Base-by-base conservation (phyloP, 345 rosid species). In the Eucalyptus sp. region DNA sequence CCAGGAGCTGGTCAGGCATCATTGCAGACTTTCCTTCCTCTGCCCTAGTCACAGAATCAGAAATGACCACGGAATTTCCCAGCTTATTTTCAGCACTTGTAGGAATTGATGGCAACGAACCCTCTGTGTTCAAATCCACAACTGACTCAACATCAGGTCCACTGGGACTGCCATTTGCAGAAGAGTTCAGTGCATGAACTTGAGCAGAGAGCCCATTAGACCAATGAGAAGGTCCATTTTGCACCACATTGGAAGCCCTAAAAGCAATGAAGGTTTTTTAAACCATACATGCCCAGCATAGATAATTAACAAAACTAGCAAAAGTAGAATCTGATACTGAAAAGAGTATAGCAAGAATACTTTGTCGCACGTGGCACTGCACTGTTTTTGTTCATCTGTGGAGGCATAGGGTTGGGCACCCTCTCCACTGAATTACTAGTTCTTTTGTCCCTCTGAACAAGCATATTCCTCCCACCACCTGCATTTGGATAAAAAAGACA, bases 381-480 rank as follows among this genome's bases (percentile, higher is more conserved):
- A 68, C 64, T 80, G 88, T 88, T 91, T 89, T 92, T 94, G 50
- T 87, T 90, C 93, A 91, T 94, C 90, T 87, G 94, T 31, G 87
- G 84, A 86, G 89, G 81, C 86, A 89, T 90, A 9, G 87, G 71
- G 29, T 93, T 66, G 27, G 87, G 79, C 88, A 90, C 93, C 90
- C 95, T 91, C 66, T 92, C 93, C 56, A 86, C 49, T n/a, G 84
- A 89, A 90, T 88, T 91, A 90, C 86, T 89, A 88, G 79, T 88
- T 88, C 95, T 96, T 92, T 90, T 96, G 62, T 93, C 99, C 93
- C 96, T 94, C 87, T 91, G 92, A 66, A 91, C 20, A 90, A 92
- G 88, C 27, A 91, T 90, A 92, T 80, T 91, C 92, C 95, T 93
- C 87, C 93, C 94, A 88, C 94, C 93, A 85, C 93, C 91, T 87